Evolutionary conservation across 192 early-diverging fungal species (phyloP), one percentile per base, ranked within the genome.

Genomic region (Coemansia sp.): DNA sequence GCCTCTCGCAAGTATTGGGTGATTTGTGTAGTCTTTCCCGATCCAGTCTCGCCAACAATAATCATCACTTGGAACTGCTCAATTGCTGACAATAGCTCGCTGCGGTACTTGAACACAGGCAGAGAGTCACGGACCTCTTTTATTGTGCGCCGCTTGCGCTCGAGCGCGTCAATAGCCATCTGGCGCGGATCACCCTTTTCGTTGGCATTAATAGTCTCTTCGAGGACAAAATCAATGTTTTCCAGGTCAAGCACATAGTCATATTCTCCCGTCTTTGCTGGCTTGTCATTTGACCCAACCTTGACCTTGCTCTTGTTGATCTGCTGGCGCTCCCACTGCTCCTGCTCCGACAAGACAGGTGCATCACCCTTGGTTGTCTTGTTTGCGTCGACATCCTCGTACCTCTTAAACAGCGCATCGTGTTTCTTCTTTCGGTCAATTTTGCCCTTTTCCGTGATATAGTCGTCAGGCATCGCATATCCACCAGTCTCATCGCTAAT

Each of bases 11-110:
- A 78, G 61, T 99, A 99, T 73, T 99, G 97, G 13, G 97, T 92
- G 24, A 99, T 83, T 71, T 99, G 96, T n/a, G 95, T 99, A 0
- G 96, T 99, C 75, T 99, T 99, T 16, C 96, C 96, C 3, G 93
- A 96, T 6, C 97, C 97, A 3, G 97, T 99, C 81, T 98, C 94
- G 38, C 95, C 97, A 12, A 95, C 95, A 60, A 99, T 90, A 64
- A 99, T 87, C n/a, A 99, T 60, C 0, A 93, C 89, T 70, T 93
- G 96, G 65, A 84, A 86, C 26, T 92, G 77, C 23, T 94, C 86
- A 29, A 99, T 86, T 6, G 95, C 93, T 0, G 87, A 81, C 51
- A 99, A 59, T 11, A 99, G 82, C 16, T 90, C 61, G n/a, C 95
- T 85, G 9, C 94, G 89, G 63, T 87, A 94, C 59, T 85, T 77